Conservation (phyloP, 78 protist genomes). For the Cavenderia fasciculata region DNA sequence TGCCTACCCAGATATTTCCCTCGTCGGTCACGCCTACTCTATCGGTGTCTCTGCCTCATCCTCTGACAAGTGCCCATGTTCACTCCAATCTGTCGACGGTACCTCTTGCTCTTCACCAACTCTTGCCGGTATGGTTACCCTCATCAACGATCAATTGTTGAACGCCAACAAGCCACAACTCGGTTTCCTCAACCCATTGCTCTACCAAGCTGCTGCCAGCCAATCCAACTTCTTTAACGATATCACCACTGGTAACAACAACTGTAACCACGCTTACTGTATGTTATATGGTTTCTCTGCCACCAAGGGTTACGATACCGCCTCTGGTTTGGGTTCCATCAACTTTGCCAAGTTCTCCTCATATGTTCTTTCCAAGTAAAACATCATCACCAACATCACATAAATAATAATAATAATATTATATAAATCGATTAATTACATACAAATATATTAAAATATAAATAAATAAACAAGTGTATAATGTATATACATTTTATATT, state of each 20-base stretch:
- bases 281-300: conserved; percentile 72
- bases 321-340: conserved; percentile 69
- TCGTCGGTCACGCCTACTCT: conserved; percentile 57
- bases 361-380: conserved; percentile 2
- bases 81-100: conserved; percentile 60
- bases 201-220: conserved; percentile 62
- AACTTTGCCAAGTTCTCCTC: conserved; percentile 3
- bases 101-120: conserved; percentile 85
- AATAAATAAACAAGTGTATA: too few relatives aligned
- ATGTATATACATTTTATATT: too few relatives aligned
- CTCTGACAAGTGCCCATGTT: conserved; percentile 54
- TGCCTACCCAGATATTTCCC: conserved; percentile 67
- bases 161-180: conserved; percentile 47
- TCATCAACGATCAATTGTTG: conserved; percentile 82
- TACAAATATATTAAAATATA: too few relatives aligned
- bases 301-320: conserved; percentile 55
- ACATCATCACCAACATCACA: too few relatives aligned
- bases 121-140: conserved; percentile 79
- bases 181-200: conserved; percentile 87
- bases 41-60: neutral
- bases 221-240: conserved; percentile 84
- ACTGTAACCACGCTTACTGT: conserved; percentile 73
- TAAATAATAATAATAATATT: too few relatives aligned
- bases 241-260: conserved; percentile 78
- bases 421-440: too few relatives aligned